These are phyloP conservation scores for Russula earlei DNA, from an alignment of 768 basidiomycete species.

Conservation along the genomic window DNA sequence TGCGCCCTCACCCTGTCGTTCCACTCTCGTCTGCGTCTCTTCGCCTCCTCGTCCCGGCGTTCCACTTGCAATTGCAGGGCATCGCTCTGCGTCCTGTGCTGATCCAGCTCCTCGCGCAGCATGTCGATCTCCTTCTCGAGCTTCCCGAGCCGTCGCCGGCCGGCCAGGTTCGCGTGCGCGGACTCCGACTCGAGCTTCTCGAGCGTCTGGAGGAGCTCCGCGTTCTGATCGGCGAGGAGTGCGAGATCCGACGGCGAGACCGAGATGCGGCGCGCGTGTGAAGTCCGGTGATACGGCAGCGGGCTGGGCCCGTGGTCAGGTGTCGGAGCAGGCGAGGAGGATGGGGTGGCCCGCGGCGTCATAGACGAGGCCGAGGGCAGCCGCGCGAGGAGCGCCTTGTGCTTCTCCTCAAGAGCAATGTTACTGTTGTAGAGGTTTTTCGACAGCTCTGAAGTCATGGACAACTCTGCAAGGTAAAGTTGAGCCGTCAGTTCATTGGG, in stretches of 20 bases:
- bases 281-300: constrained; percentile 22
- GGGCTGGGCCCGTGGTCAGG: constrained; percentile 13
- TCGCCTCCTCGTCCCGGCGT: constrained; percentile 29
- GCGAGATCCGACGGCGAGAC: constrained; percentile 62
- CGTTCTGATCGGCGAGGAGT: constrained; percentile 72
- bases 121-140: constrained; percentile 74
- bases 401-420: constrained; percentile 55
- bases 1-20: constrained; percentile 41
- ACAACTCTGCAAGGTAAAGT: constrained; percentile 41
- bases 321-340: constrained; percentile 21
- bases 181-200: constrained; percentile 70
- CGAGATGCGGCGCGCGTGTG: constrained; percentile 40
- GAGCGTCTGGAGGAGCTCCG: constrained; percentile 65
- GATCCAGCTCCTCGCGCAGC: constrained; percentile 67
- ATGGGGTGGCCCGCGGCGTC: constrained; percentile 20
- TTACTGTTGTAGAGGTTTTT: constrained; percentile 65
- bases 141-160: constrained; percentile 57
- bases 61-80: constrained; percentile 63
- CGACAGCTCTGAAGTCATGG: constrained; percentile 55
- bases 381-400: constrained; percentile 60
- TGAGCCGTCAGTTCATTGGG: not conserved
- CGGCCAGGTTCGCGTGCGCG: constrained; percentile 50
- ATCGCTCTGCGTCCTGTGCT: constrained; percentile 58
- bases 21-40: constrained; percentile 37
- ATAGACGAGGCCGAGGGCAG: constrained; percentile 31